Conservation (phyloP, 441 rosid species). For the Breynia disticha region DNA sequence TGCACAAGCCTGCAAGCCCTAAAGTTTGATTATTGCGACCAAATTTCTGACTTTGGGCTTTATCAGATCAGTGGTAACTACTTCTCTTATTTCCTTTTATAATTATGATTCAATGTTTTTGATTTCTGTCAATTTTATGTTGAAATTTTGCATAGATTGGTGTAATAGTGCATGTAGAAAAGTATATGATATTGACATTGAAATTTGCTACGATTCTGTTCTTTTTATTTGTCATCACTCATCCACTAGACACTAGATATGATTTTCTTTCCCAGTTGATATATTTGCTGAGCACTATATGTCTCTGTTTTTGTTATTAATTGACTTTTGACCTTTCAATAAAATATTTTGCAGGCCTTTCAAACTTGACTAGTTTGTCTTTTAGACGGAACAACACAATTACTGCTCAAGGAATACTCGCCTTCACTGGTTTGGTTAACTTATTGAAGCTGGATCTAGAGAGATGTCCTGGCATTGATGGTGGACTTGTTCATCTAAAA, state of each 20-base stretch:
- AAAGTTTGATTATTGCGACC: slow-evolving; percentile 54
- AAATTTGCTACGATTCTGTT: too few species aligned
- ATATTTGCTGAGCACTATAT: too few species aligned
- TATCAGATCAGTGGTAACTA: slow-evolving; percentile 47
- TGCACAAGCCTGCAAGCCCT: slow-evolving; percentile 53
- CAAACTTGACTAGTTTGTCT: slow-evolving; percentile 66
- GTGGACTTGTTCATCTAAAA: slow-evolving; percentile 63
- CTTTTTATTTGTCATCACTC: too few species aligned
- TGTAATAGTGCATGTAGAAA: too few species aligned
- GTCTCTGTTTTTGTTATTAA: neutral
- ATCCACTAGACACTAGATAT: too few species aligned
- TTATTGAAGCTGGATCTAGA: slow-evolving; percentile 74
- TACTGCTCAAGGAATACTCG: slow-evolving; percentile 62
- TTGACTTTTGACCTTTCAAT: neutral
- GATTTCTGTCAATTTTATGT: too few species aligned
- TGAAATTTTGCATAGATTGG: too few species aligned
- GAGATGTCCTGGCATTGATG: slow-evolving; percentile 70
- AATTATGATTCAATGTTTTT: too few species aligned
- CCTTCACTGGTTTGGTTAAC: slow-evolving; percentile 58
- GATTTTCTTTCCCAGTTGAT: too few species aligned
- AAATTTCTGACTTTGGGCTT: slow-evolving; percentile 58
- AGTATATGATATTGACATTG: too few species aligned
- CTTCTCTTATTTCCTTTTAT: slow-evolving; percentile 4
- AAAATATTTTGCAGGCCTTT: slow-evolving; percentile 43
- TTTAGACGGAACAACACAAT: slow-evolving; percentile 57